phyloP scores from a whole-genome alignment of 2,329 filamentous ascomycete species.

The Botrytis fragariae region DNA sequence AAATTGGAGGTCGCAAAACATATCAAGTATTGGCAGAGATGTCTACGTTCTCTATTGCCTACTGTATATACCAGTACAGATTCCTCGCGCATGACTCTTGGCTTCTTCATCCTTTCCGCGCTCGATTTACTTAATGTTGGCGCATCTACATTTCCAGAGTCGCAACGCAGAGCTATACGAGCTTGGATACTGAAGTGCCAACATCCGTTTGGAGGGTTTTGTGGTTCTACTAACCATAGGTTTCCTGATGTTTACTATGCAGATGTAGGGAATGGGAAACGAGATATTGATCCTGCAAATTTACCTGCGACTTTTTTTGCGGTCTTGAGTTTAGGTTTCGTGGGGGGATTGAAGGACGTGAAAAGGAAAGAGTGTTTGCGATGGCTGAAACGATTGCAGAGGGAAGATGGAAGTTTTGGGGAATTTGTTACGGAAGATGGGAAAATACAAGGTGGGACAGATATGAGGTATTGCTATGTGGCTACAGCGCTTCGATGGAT shows the following conservation, averaged over 20 bases:
- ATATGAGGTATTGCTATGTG: conserved; percentile 86
- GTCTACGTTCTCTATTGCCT: conserved; percentile 77
- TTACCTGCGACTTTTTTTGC: conserved; percentile 89
- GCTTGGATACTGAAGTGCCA: conserved; percentile 86
- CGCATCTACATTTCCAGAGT: conserved; percentile 54
- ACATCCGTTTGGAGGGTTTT: conserved; percentile 83
- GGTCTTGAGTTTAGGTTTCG: conserved; percentile 65
- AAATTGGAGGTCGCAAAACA: conserved; percentile 64
- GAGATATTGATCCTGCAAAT: conserved; percentile 73
- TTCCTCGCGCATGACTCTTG: conserved; percentile 84
- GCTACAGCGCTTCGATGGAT: conserved; percentile 81
- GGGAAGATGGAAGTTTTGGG: conserved; percentile 85
- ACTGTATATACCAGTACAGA: conserved; percentile 83
- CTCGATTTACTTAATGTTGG: conserved; percentile 72
- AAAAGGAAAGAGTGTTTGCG: conserved; percentile 63
- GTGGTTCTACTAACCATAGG: conserved; percentile 72
- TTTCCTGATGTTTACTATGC: conserved; percentile 39
- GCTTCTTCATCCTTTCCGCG: conserved; percentile 83
- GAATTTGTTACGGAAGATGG: conserved; percentile 64
- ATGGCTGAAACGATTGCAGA: conserved; percentile 77
- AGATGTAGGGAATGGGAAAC: conserved; percentile 43
- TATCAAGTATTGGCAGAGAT: conserved; percentile 89
- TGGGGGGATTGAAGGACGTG: conserved; percentile 61
- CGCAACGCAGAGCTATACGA: conserved; percentile 48
- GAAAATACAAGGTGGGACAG: conserved; percentile 70